These are phyloP conservation scores for Calycina herbarum DNA, from an alignment of 2,329 filamentous ascomycete species.

Conservation along the genomic window DNA sequence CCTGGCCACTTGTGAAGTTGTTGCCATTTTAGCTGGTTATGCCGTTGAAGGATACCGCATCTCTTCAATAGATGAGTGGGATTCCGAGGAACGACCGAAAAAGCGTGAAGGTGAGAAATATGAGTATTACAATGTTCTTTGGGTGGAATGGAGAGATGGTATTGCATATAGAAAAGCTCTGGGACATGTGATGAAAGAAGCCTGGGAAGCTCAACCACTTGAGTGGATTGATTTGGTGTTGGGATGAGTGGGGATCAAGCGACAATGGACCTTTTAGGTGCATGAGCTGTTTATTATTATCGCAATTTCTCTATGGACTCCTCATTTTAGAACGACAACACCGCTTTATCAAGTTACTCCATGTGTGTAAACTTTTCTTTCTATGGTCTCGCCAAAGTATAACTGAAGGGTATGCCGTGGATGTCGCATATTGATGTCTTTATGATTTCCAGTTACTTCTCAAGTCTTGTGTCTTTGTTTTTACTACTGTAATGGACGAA, in stretches of 20 bases:
- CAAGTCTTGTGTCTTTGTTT: too few relatives aligned
- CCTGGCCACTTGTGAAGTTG: background rate
- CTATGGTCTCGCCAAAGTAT: too few relatives aligned
- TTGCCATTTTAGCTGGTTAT: background rate
- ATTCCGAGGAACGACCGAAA: background rate
- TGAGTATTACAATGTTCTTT: conserved; percentile 7
- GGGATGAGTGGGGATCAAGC: background rate
- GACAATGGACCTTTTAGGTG: too few relatives aligned
- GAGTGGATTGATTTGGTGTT: conserved; percentile 4
- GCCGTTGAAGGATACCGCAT: background rate
- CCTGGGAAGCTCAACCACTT: background rate
- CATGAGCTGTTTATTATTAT: too few relatives aligned
- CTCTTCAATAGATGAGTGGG: background rate
- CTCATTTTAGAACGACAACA: too few relatives aligned
- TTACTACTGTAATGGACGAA: too few relatives aligned
- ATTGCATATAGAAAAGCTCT: conserved; percentile 7
- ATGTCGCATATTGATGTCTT: too few relatives aligned
- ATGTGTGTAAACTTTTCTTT: too few relatives aligned
- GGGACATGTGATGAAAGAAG: conserved; percentile 2
- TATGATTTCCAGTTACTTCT: too few relatives aligned
- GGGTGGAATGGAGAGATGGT: background rate
- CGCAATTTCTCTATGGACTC: too few relatives aligned
- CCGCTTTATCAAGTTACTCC: too few relatives aligned
- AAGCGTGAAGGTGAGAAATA: background rate
- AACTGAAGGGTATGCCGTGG: too few relatives aligned